phyloP scores from a whole-genome alignment of 2,329 filamentous ascomycete species.

The Talaromyces rugulosus region DNA sequence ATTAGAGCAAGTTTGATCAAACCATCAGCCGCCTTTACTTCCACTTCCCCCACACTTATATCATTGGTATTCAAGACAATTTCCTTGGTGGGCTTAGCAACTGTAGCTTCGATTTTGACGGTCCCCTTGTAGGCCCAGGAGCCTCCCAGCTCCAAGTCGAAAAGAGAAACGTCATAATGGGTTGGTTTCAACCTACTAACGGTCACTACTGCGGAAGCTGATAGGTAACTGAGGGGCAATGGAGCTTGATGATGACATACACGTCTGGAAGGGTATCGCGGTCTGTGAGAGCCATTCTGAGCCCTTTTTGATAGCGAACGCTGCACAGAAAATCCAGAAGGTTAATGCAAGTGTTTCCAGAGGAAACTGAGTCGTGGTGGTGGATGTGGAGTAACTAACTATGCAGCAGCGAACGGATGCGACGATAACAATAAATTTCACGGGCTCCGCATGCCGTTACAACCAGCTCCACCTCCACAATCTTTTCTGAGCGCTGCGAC shows the following conservation, averaged over 20 bases:
- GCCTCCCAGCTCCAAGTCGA: conserved; percentile 67
- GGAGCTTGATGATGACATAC: conserved; percentile 24
- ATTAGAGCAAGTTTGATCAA: conserved; percentile 4
- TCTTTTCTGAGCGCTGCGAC: conserved; percentile 8
- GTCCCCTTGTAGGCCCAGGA: conserved; percentile 80
- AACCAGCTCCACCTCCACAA: neutral
- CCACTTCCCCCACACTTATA: conserved; percentile 66
- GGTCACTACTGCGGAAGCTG: conserved; percentile 8
- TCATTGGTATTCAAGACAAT: conserved; percentile 83
- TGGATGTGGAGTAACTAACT: neutral
- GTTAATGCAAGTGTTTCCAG: neutral
- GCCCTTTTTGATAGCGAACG: conserved; percentile 22
- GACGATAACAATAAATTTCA: neutral
- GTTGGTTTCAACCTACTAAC: conserved; percentile 65
- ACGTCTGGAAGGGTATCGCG: conserved; percentile 44
- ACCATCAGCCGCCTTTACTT: conserved; percentile 34
- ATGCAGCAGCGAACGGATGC: neutral
- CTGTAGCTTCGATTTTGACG: conserved; percentile 72
- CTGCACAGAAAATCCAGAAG: neutral
- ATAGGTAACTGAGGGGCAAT: conserved; percentile 2
- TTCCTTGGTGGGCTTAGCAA: conserved; percentile 67
- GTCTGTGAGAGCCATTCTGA: conserved; percentile 40
- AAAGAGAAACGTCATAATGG: conserved; percentile 81
- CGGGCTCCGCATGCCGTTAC: neutral
- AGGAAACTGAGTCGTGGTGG: neutral